Base-by-base conservation (phyloP, 2,329 filamentous ascomycete genomes). In the Tolypocladium capitatum region DNA sequence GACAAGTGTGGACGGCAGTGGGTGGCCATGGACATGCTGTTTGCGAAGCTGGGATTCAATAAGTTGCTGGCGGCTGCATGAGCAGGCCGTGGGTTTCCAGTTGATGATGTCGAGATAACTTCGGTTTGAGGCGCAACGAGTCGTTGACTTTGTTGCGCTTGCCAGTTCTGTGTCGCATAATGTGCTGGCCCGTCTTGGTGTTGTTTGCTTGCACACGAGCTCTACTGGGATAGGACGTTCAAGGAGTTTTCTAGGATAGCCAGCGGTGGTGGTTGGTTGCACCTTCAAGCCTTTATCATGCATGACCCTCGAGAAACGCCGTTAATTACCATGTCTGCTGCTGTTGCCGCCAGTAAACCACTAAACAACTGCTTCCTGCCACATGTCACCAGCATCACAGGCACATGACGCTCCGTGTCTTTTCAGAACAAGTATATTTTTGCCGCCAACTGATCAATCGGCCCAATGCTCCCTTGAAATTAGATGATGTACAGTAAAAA, bases 1-100 rank as follows among this genome's bases (percentile, higher is more conserved):
- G 87, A 88, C 59, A 92, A 91, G 69, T 94, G 89, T 65, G 90
- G 90, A 27, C 73, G 87, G 56, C 85, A 89, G 65, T 95, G 88
- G 87, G 90, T 96, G 46, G 84, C 87, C 55, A 96, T 95, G 90
- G 88, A 92, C 65, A 82, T 74, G 54, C 67, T 96, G 53, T 96
- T 95, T 72, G 76, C 78, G 24, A 82, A 81, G 64, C 58, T 83
- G 36, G 79, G 80, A 10, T 78, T 80, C 59, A 66, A 63, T 54
- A 65, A 66, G 54, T 46, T 59, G 38, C 31, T 58, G 46, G 49
- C 49, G 14, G 45, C 46, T 14, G 45, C 16, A 18, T 42, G 38
- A 42, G 38, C 24, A 4, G 2, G 16, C 38, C 9, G 9, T 3
- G 10, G 4, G 38, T 16, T n/a, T 30, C 9, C 24, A 13, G 9